A percentile compares a stretch with the other conserved stretches of the same genome.
phyloP scores from a whole-genome alignment of 495 filamentous ascomycete genomes.

The Barbatosphaeria neglecta region DNA sequence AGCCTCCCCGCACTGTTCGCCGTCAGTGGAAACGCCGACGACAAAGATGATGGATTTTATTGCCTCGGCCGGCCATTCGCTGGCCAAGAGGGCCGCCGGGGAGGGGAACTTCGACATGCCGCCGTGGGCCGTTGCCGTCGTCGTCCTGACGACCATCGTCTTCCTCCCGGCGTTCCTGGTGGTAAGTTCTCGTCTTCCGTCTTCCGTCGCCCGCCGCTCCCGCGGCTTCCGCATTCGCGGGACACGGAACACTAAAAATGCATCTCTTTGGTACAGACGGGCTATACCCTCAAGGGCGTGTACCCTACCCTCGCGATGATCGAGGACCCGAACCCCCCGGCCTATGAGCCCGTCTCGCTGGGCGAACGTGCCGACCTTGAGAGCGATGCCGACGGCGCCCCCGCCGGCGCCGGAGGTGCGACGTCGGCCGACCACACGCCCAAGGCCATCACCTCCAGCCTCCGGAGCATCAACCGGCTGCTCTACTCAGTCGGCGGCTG shows the following conservation, averaged over 20 bases:
- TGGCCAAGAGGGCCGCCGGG: conserved; percentile 18
- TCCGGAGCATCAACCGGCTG: conserved; percentile 29
- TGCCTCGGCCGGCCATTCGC: conserved; percentile 9
- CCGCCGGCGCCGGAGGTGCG: conserved; percentile 9
- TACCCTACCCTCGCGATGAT: conserved; percentile 35
- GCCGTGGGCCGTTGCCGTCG: conserved; percentile 15
- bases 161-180: conserved; percentile 26
- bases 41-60: conserved; percentile 19
- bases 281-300: conserved; percentile 27
- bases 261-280: conserved; percentile 11
- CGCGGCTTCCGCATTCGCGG: too few relatives aligned
- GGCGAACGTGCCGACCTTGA: conserved; percentile 19
- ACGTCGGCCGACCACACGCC: not conserved
- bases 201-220: too few relatives aligned
- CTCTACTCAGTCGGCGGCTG: conserved; percentile 24
- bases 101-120: conserved; percentile 14
- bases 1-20: not conserved
- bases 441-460: conserved; percentile 28
- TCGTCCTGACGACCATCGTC: conserved; percentile 19
- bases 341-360: conserved; percentile 29
- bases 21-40: not conserved
- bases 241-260: too few relatives aligned
- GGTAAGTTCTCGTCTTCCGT: too few relatives aligned
- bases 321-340: conserved; percentile 37
- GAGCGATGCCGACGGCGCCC: conserved; percentile 13